Evolutionary conservation across 129 eudicot species (phyloP), one percentile per base, ranked within the genome.

Genomic region (Glebionis coronaria): DNA sequence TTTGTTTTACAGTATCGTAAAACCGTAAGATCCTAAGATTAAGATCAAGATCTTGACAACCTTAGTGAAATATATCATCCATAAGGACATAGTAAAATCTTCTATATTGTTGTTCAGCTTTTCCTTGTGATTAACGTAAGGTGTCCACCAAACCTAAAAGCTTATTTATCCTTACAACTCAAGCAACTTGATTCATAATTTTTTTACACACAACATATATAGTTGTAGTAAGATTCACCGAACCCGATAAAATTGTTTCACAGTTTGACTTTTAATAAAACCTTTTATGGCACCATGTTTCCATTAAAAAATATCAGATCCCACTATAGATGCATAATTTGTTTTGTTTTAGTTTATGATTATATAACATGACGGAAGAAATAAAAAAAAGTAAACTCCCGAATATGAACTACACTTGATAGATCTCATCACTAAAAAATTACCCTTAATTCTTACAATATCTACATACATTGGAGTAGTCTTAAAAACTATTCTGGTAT

Each of bases 401-500:
- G 79, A 72, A 82, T 55, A 57, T 73, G 80, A 72, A 65, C 65
- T 51, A 73, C 78, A 28, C 46, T 25, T 54, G 10, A 42, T 80
- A 67, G 76, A 73, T 81, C 86, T 73, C 57, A 19, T 73, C 57
- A 19, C 80, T 73, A 71, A 13, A 70, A 62, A 63, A 52, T 49
- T 12, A 76, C 65, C 72, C 70, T 69, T 66, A 25, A 56, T 58
- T 67, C 27, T 27, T 68, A 67, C 79, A 23, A 23, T 79, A 74
- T 78, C 78, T 80, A 84, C 83, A 74, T 52, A 78, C 56, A 55
- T 27, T 44, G 13, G 65, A 54, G 49, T 53, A 15, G 31, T 12
- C 9, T 29, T 9, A 11, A 14, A 28, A 61, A 12, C 78, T 88
- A 88, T 63, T 92, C 98, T 16, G 91, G 95, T 44, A 93, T 93